phyloP scores from a whole-genome alignment of 148 eudicot genomes.

The Fagopyrum esculentum region DNA sequence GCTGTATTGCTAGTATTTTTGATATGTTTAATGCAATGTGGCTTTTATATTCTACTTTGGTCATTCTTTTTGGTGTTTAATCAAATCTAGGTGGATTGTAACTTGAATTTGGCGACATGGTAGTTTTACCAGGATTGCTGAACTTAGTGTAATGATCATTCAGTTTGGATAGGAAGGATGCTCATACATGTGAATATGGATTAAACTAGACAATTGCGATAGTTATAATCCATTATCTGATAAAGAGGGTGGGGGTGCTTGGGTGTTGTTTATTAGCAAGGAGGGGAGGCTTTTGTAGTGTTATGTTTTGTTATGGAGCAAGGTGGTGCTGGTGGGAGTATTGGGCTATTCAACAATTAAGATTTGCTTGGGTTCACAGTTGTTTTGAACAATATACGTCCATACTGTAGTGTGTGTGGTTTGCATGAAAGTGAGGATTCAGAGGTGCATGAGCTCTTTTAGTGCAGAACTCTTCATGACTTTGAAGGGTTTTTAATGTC shows the following conservation, averaged over 20 bases:
- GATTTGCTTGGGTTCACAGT: not conserved
- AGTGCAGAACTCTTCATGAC: not conserved
- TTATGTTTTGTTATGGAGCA: not conserved
- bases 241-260: not conserved
- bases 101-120: not conserved
- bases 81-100: not conserved
- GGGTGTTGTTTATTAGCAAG: not conserved
- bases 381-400: not conserved
- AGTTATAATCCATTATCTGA: not conserved
- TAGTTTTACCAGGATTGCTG: not conserved
- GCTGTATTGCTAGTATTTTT: not conserved
- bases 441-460: not conserved
- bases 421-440: not conserved
- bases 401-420: not conserved
- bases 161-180: not conserved
- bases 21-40: not conserved
- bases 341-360: not conserved
- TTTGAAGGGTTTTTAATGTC: not conserved
- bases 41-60: not conserved
- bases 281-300: not conserved
- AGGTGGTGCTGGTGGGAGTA: not conserved
- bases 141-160: not conserved
- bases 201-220: not conserved
- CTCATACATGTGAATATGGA: not conserved
- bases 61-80: not conserved